Percentiles rank a stretch among this genome's conserved stretches.
These are phyloP conservation scores for Salix dunnii DNA, from an alignment of 345 rosid genomes.

Conservation along the genomic window DNA sequence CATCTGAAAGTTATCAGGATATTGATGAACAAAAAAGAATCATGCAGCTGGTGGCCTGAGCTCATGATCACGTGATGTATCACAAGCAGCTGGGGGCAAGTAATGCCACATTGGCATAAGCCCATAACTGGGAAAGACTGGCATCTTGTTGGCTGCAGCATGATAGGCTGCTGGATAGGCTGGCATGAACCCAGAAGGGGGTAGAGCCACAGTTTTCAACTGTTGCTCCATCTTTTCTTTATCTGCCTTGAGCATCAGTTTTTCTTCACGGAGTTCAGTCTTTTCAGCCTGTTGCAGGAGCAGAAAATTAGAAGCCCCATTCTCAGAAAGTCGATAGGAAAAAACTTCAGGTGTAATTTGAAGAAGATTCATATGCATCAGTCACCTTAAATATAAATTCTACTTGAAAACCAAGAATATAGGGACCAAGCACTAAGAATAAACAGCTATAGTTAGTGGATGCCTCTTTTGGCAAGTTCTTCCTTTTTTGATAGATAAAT, in stretches of 20 bases:
- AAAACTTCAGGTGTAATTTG: background rate
- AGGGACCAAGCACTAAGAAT: background rate
- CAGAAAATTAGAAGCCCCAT: background rate
- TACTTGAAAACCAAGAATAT: background rate
- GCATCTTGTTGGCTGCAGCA: conserved; percentile 23
- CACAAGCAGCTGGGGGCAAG: conserved; percentile 20
- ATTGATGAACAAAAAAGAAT: background rate
- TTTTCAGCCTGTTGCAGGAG: conserved; percentile 25
- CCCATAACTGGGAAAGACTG: conserved; percentile 27
- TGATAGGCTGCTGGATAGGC: conserved; percentile 31
- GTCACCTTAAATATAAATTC: background rate
- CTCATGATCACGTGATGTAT: conserved; percentile 30
- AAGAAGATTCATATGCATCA: background rate
- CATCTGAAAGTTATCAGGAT: conserved; percentile 16
- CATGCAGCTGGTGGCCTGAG: conserved; percentile 34
- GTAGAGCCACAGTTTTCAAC: conserved; percentile 19
- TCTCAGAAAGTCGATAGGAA: background rate
- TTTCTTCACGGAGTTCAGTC: conserved; percentile 36
- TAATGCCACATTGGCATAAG: conserved; percentile 34
- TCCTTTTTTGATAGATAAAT: background rate
- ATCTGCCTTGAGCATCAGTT: conserved; percentile 25
- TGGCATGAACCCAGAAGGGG: conserved; percentile 23
- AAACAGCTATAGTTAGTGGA: background rate
- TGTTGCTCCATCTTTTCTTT: conserved; percentile 34
- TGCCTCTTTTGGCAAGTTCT: background rate